Conservation (phyloP, 2,329 filamentous ascomycete species). For the Cordyceps cicadae region DNA sequence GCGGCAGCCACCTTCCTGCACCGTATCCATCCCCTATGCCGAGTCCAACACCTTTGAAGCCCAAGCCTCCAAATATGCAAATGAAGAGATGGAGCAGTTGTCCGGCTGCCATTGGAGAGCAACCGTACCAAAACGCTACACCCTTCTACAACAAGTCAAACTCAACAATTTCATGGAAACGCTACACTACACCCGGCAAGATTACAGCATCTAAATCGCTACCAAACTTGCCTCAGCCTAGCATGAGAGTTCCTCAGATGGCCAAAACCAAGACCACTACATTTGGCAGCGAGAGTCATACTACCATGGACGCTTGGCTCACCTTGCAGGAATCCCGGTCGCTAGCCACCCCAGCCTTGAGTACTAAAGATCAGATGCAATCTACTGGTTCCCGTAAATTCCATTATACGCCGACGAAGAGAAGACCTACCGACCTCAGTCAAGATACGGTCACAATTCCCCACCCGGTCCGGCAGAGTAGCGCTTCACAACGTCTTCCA, state of each 20-base stretch:
- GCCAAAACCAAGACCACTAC: background rate
- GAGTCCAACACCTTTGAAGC: background rate
- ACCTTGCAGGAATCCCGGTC: constrained; percentile 26
- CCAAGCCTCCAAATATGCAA: constrained; percentile 10
- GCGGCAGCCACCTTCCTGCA: background rate
- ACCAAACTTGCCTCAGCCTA: background rate
- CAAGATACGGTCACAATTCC: background rate
- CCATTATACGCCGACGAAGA: background rate
- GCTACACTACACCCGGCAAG: constrained; percentile 9
- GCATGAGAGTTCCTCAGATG: background rate
- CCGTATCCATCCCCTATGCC: constrained; percentile 14
- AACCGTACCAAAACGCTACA: background rate
- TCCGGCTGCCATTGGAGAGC: background rate
- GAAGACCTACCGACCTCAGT: background rate
- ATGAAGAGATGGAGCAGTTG: constrained; percentile 10
- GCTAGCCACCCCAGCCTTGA: constrained; percentile 18
- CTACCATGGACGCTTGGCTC: constrained; percentile 30
- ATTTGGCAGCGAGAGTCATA: constrained; percentile 22
- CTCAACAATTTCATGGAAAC: background rate
- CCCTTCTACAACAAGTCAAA: background rate
- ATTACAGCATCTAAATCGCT: background rate
- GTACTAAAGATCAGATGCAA: background rate
- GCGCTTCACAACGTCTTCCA: background rate
- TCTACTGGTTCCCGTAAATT: background rate
- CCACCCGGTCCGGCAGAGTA: background rate